phyloP scores from a whole-genome alignment of 495 filamentous ascomycete species.

The Tuber indicum region DNA sequence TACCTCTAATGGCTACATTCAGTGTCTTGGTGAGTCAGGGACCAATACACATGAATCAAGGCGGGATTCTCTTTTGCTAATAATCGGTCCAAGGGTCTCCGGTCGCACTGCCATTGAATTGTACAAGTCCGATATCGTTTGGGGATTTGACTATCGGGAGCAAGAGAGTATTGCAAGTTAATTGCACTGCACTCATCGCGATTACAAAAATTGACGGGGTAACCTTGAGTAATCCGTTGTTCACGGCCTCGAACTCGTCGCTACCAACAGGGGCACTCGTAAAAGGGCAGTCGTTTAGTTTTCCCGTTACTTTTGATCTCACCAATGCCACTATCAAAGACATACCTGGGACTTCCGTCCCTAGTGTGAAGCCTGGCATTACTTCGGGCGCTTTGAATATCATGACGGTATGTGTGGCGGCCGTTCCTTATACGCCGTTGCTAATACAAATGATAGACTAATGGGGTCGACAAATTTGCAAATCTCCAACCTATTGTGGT shows the following conservation, averaged over 20 bases:
- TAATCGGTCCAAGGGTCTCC: conserved; percentile 45
- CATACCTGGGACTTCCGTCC: conserved; percentile 36
- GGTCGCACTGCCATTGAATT: conserved; percentile 45
- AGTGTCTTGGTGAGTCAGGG: conserved; percentile 14
- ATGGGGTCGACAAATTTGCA: conserved; percentile 41
- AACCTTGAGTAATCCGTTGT: conserved; percentile 36
- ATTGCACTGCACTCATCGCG: conserved; percentile 43
- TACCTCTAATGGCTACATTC: conserved; percentile 43
- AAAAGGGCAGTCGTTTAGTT: conserved; percentile 42
- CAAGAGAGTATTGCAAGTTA: conserved; percentile 37
- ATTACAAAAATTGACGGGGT: conserved; percentile 42
- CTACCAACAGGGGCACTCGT: conserved; percentile 41
- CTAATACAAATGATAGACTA: conserved; percentile 22
- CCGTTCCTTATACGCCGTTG: background rate
- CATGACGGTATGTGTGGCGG: conserved; percentile 10
- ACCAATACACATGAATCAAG: background rate
- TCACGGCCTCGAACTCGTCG: conserved; percentile 40
- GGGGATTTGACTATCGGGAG: conserved; percentile 44
- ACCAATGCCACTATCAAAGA: conserved; percentile 42
- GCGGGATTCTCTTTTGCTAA: background rate
- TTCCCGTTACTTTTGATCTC: conserved; percentile 45
- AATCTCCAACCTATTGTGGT: conserved; percentile 41
- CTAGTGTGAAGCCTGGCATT: conserved; percentile 15
- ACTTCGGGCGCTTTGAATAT: conserved; percentile 12
- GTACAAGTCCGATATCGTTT: conserved; percentile 46